Evolutionary conservation across 768 basidiomycete species (phyloP).

Genomic region (Termitomyces sp.): DNA sequence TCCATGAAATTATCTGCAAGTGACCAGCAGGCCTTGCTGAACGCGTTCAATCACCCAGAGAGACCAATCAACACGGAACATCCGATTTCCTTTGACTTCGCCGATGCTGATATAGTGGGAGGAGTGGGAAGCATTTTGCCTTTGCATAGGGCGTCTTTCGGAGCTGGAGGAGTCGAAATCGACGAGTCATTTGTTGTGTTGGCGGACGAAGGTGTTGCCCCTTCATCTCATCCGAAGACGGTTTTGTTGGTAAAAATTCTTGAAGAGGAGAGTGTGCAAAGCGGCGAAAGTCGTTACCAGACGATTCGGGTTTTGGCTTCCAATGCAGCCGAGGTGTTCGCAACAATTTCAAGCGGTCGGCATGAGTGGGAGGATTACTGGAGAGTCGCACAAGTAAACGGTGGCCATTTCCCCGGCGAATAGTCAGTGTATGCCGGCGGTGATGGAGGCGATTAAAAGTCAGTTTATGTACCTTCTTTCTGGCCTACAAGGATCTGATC

Average conservation of each 20-base stretch:
- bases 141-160: background rate
- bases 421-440: background rate
- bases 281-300: background rate
- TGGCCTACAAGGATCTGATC: background rate
- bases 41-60: conserved; percentile 8
- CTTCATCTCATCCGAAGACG: conserved; percentile 10
- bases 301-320: conserved; percentile 12
- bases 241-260: conserved; percentile 13
- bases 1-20: conserved; percentile 1
- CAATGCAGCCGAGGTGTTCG: conserved; percentile 7
- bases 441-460: background rate
- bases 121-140: conserved; percentile 3
- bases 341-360: conserved; percentile 10
- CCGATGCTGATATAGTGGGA: conserved; percentile 2
- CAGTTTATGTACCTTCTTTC: background rate
- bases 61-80: background rate
- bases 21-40: conserved; percentile 2
- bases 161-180: background rate
- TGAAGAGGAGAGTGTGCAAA: background rate
- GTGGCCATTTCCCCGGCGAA: conserved; percentile 14
- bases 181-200: conserved; percentile 10
- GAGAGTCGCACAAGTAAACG: conserved; percentile 12
- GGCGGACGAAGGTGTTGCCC: conserved; percentile 12
- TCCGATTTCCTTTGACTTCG: conserved; percentile 3
- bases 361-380: conserved; percentile 15